Base-by-base conservation (phyloP, 306 rosid species). In the Rubus parviflorus region DNA sequence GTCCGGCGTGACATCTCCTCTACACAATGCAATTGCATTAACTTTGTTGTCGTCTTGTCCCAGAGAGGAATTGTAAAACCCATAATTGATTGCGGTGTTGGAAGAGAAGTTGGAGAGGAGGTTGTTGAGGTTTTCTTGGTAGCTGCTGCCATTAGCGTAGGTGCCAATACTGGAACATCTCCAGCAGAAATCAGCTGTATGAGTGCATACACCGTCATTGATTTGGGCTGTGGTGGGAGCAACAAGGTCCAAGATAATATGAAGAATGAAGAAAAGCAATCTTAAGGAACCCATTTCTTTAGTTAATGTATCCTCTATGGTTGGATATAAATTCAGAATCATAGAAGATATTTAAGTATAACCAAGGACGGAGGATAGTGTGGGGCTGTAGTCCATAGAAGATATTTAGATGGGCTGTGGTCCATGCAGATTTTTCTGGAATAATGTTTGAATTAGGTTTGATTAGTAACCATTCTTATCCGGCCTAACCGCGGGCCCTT, bases 1-100 rank as follows among this genome's bases (percentile, higher is more conserved):
- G 0, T 20, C 56, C 20, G 43, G 38, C 0, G 17, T 7, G 42
- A 48, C 14, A 16, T 37, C 71, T 62, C 77, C 82, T 7, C 83
- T 58, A 16, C 87, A 84, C 17, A 84, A 77, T 4, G 75, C 87
- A 65, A 77, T 77, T 15, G 75, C 80, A 53, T 73, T 61, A 4
- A 75, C 80, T 45, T 54, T 25, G 80, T 77, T 14, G 19, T 80
- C 66, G 14, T 12, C 64, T 25, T 77, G 71, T 4, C 85, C 85
- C 25, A 3, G 11, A 0, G 83, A 74, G 1, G 60, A 10, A 19
- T 68, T 74, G 76, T 58, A 74, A 40, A 80, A 80, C 2, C 69
- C 69, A 15, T 23, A 25, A 40, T 38, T 41, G 62, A 37, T 47
- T 1, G 2, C 14, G 41, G 14, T 8, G 30, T 51, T n/a, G 37